A percentile compares a stretch with the other conserved stretches of the same genome.
Conservation (phyloP, 1,284 basidiomycete species). For the Exsudoporus floridanus region DNA sequence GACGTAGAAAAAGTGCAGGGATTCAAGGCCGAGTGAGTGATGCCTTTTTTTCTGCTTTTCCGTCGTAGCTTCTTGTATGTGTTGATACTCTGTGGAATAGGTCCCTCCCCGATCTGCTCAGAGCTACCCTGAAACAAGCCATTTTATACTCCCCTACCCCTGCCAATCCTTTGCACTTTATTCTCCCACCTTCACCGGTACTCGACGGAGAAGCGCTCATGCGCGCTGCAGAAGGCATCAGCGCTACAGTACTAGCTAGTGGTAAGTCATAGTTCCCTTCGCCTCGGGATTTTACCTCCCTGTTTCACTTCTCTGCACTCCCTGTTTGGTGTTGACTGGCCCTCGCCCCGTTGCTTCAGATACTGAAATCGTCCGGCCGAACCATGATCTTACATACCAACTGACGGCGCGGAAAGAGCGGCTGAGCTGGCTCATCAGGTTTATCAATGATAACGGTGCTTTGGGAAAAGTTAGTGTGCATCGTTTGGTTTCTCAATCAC, state of each 20-base stretch:
- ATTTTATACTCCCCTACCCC: constrained; percentile 58
- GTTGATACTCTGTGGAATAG: constrained; percentile 44
- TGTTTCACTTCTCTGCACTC: neutral
- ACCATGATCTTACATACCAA: constrained; percentile 81
- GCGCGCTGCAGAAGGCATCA: constrained; percentile 76
- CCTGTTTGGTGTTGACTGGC: neutral
- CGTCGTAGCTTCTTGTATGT: constrained; percentile 25
- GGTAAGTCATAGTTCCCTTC: constrained; percentile 37
- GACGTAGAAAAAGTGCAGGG: constrained; percentile 58
- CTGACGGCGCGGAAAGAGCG: constrained; percentile 74
- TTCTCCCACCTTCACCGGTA: constrained; percentile 64
- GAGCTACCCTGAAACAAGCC: constrained; percentile 84
- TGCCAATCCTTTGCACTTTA: constrained; percentile 83
- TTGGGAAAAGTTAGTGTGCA: constrained; percentile 59
- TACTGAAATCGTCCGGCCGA: constrained; percentile 68
- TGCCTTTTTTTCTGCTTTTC: constrained; percentile 31
- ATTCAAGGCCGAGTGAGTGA: constrained; percentile 58
- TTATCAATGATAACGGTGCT: constrained; percentile 84
- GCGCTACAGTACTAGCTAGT: constrained; percentile 70
- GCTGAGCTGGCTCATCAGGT: constrained; percentile 79
- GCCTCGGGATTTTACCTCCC: neutral
- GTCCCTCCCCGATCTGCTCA: constrained; percentile 65
- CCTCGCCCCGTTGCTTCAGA: constrained; percentile 43
- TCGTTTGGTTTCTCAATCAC: neutral
- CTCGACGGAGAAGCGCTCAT: constrained; percentile 80